Conservation (phyloP, 2,329 filamentous ascomycete genomes). For the Sporothrix humicola region DNA sequence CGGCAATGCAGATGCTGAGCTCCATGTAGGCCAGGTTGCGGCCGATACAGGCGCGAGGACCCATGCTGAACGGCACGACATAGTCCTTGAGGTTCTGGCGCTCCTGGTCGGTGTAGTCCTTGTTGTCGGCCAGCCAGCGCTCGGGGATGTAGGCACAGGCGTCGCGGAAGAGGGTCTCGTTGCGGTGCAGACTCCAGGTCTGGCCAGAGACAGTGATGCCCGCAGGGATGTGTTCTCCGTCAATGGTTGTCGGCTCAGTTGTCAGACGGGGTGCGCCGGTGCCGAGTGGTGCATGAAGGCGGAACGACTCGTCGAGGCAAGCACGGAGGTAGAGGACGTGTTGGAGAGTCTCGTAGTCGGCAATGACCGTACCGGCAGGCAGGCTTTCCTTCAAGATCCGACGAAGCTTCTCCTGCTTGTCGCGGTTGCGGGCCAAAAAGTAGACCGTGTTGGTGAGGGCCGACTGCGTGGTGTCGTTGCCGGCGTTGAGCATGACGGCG, state of each 20-base stretch:
- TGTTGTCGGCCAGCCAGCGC: conserved; percentile 1
- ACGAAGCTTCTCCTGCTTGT: neutral
- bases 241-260: neutral
- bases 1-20: neutral
- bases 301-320: neutral
- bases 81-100: conserved; percentile 14
- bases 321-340: neutral
- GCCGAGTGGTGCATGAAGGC: neutral
- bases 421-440: neutral
- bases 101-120: neutral
- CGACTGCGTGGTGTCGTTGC: conserved; percentile 15
- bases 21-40: conserved; percentile 14
- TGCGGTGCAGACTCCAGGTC: conserved; percentile 16
- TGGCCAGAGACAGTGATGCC: conserved; percentile 13
- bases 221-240: neutral
- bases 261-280: neutral
- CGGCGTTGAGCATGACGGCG: conserved; percentile 8
- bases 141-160: neutral
- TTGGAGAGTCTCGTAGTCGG: neutral
- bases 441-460: conserved; percentile 6
- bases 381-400: neutral
- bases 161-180: conserved; percentile 5
- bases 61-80: neutral
- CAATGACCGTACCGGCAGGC: neutral
- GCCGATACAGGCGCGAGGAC: neutral